Evolutionary conservation across 23 red algal species (phyloP).

Genomic region (Porphyridium purpureum): DNA sequence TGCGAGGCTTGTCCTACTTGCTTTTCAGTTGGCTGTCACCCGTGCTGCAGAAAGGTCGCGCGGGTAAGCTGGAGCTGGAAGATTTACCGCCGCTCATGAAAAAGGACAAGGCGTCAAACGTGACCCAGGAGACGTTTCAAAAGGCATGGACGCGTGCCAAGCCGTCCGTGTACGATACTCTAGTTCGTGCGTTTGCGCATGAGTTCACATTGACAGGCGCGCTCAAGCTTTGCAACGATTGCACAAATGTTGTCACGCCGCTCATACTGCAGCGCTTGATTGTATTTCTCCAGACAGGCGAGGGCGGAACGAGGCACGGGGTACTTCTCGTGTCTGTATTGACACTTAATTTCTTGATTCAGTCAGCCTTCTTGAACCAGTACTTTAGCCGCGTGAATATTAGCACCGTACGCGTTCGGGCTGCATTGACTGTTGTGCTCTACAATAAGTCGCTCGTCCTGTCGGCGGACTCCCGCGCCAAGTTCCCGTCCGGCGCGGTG

Average conservation of each 20-base stretch:
- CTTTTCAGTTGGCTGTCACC: too few species aligned
- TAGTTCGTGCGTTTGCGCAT: constrained; percentile 26
- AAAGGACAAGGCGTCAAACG: too few species aligned
- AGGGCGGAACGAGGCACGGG: not conserved
- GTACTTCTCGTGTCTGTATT: constrained; percentile 20
- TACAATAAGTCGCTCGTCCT: constrained; percentile 44
- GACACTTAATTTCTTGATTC: constrained; percentile 18
- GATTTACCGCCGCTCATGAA: too few species aligned
- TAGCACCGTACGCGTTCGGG: constrained; percentile 12
- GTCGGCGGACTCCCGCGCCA: constrained; percentile 24
- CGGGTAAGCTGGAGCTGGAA: too few species aligned
- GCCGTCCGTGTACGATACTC: constrained; percentile 14
- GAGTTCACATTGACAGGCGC: constrained; percentile 21
- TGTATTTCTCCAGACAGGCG: constrained; percentile 24
- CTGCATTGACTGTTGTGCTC: constrained; percentile 21
- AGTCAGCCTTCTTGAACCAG: constrained; percentile 41
- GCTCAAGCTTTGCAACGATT: constrained; percentile 47
- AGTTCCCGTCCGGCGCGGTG: constrained; percentile 48
- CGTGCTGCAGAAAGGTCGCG: too few species aligned
- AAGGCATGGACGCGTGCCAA: not conserved
- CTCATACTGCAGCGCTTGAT: constrained; percentile 39
- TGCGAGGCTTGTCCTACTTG: too few species aligned
- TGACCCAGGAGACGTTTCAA: too few species aligned
- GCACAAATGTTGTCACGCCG: constrained; percentile 32
- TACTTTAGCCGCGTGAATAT: constrained; percentile 46